Evolutionary conservation across 2,329 filamentous ascomycete genomes (phyloP).

Genomic region (Penicillium sp.): DNA sequence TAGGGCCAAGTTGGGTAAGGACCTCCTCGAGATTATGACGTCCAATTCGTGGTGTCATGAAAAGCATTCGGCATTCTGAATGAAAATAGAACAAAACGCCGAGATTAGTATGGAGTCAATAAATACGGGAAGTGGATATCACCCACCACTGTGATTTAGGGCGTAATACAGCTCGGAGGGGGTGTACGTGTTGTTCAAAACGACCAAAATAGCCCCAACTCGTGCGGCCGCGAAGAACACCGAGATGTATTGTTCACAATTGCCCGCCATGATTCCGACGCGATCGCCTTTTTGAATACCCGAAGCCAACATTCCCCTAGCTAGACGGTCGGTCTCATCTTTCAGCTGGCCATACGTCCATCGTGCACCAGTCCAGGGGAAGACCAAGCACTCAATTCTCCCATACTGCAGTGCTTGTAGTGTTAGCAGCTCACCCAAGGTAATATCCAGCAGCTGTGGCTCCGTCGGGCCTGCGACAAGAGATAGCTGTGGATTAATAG

Average conservation of each 20-base stretch:
- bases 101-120: background rate
- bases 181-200: slow-evolving; percentile 81
- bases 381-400: slow-evolving; percentile 65
- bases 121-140: background rate
- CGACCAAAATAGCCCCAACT: slow-evolving; percentile 66
- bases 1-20: slow-evolving; percentile 50
- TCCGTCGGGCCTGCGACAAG: slow-evolving; percentile 67
- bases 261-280: slow-evolving; percentile 69
- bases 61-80: slow-evolving; percentile 67
- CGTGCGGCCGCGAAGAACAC: slow-evolving; percentile 70
- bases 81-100: background rate
- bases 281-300: slow-evolving; percentile 67
- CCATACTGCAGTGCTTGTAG: slow-evolving; percentile 66
- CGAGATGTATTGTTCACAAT: slow-evolving; percentile 58
- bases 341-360: slow-evolving; percentile 69
- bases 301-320: slow-evolving; percentile 64
- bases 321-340: slow-evolving; percentile 59
- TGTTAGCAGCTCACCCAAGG: slow-evolving; percentile 68
- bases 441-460: slow-evolving; percentile 67
- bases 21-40: slow-evolving; percentile 61
- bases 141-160: slow-evolving; percentile 64
- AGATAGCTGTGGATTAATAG: slow-evolving; percentile 37
- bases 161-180: slow-evolving; percentile 69
- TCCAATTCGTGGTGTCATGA: slow-evolving; percentile 68
- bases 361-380: slow-evolving; percentile 71